phyloP scores from a whole-genome alignment of 176 grass and related monocot species.

The Eleusine coracana region DNA sequence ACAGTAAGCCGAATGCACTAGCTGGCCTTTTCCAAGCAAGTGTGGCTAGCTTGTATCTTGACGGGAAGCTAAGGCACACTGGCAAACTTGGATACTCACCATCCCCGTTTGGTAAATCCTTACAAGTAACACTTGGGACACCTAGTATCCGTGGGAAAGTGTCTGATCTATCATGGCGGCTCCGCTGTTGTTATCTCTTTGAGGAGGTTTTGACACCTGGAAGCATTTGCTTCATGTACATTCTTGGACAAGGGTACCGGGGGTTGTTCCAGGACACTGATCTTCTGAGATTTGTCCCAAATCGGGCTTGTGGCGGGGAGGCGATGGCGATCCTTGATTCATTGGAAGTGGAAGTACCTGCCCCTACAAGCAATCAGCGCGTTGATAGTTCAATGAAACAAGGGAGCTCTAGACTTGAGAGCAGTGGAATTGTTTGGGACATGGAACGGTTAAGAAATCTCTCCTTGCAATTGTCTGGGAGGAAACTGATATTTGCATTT shows the following conservation, averaged over 20 bases:
- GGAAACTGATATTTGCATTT: slow-evolving; percentile 99
- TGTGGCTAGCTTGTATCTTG: slow-evolving; percentile 89
- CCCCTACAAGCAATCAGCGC: slow-evolving; percentile 70
- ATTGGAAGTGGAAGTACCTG: slow-evolving; percentile 72
- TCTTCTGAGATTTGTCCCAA: slow-evolving; percentile 91
- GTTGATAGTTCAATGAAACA: slow-evolving; percentile 80
- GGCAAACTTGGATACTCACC: slow-evolving; percentile 96
- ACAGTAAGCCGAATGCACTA: slow-evolving; percentile 98
- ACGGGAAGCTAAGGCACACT: slow-evolving; percentile 94
- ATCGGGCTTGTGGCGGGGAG: slow-evolving; percentile 86
- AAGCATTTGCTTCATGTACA: slow-evolving; percentile 95
- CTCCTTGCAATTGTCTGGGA: slow-evolving; percentile 79
- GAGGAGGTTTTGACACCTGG: slow-evolving; percentile 94
- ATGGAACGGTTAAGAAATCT: slow-evolving; percentile 89
- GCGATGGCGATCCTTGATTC: slow-evolving; percentile 94
- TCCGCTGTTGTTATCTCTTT: slow-evolving; percentile 95
- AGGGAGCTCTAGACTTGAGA: slow-evolving; percentile 76
- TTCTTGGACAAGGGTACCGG: slow-evolving; percentile 93
- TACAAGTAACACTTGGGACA: slow-evolving; percentile 97
- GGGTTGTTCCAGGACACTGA: slow-evolving; percentile 95
- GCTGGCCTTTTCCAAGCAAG: slow-evolving; percentile 98
- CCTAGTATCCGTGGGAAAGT: slow-evolving; percentile 63
- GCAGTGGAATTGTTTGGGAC: slow-evolving; percentile 97
- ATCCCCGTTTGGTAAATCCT: slow-evolving; percentile 86
- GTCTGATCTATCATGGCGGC: slow-evolving; percentile 80